phyloP scores from a whole-genome alignment of 2,329 filamentous ascomycete species.

The Colletotrichum chlorophyti region DNA sequence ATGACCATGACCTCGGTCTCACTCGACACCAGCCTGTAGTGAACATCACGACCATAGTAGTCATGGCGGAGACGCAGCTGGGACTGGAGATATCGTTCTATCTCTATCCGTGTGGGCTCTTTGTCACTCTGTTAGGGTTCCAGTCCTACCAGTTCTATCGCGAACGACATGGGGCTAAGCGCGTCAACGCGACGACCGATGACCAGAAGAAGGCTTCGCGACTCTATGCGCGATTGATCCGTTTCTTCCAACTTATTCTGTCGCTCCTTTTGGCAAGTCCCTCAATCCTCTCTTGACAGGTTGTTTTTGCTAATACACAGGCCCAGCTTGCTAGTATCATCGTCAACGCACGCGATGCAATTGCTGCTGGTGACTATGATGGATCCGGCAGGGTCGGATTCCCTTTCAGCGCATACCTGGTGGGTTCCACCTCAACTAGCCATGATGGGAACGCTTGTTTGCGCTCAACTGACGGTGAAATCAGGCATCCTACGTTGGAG shows the following conservation, averaged over 20 bases:
- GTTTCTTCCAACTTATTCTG: slow-evolving; percentile 42
- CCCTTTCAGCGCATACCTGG: slow-evolving; percentile 49
- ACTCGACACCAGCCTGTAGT: slow-evolving; percentile 2
- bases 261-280: slow-evolving; percentile 35
- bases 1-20: neutral
- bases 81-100: slow-evolving; percentile 49
- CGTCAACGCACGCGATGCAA: slow-evolving; percentile 39
- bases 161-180: slow-evolving; percentile 36
- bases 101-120: slow-evolving; percentile 46
- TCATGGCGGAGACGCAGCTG: slow-evolving; percentile 43
- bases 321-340: slow-evolving; percentile 40
- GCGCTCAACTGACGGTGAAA: no score
- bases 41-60: neutral
- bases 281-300: no score
- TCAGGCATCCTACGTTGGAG: slow-evolving; percentile 47
- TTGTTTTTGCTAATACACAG: neutral
- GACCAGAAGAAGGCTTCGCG: slow-evolving; percentile 38
- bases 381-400: slow-evolving; percentile 38
- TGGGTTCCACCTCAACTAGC: slow-evolving; percentile 30
- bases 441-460: no score
- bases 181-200: slow-evolving; percentile 32
- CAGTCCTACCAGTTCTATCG: slow-evolving; percentile 46
- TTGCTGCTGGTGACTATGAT: slow-evolving; percentile 35
- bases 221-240: slow-evolving; percentile 42
- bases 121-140: slow-evolving; percentile 42